Percentiles rank a stretch among this genome's conserved stretches.
These are phyloP conservation scores for Hylodesmum podocarpum DNA, from an alignment of 306 rosid species.

Conservation along the genomic window DNA sequence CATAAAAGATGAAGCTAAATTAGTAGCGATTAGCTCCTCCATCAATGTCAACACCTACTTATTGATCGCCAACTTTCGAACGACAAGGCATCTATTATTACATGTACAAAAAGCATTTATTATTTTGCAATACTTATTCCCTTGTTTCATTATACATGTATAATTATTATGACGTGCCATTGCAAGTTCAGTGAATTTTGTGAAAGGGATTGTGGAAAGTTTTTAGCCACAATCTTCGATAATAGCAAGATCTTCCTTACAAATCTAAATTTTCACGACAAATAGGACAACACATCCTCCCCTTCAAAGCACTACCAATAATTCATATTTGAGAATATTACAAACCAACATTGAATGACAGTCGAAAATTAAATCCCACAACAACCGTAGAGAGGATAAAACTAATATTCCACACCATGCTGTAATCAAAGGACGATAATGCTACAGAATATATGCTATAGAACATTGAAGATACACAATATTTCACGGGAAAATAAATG, in stretches of 20 bases:
- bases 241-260: background rate
- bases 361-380: background rate
- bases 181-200: background rate
- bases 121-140: background rate
- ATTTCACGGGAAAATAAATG: background rate
- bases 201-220: background rate
- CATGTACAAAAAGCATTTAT: background rate
- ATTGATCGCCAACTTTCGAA: constrained; percentile 9
- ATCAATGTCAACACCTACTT: constrained; percentile 4
- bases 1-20: background rate
- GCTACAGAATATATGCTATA: constrained; percentile 24
- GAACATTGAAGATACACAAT: background rate
- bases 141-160: background rate
- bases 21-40: background rate
- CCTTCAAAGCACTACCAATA: background rate
- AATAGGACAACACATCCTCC: background rate
- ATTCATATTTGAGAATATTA: constrained; percentile 20
- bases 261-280: background rate
- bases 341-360: constrained; percentile 3
- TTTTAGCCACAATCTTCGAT: constrained; percentile 2
- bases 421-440: background rate
- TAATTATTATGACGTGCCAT: constrained; percentile 4
- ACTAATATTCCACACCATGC: background rate
- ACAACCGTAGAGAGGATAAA: background rate
- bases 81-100: background rate